Evolutionary conservation across 106 monocot genomes (phyloP), one percentile per base, ranked within the genome.

Genomic region (Apostasia ramifera): DNA sequence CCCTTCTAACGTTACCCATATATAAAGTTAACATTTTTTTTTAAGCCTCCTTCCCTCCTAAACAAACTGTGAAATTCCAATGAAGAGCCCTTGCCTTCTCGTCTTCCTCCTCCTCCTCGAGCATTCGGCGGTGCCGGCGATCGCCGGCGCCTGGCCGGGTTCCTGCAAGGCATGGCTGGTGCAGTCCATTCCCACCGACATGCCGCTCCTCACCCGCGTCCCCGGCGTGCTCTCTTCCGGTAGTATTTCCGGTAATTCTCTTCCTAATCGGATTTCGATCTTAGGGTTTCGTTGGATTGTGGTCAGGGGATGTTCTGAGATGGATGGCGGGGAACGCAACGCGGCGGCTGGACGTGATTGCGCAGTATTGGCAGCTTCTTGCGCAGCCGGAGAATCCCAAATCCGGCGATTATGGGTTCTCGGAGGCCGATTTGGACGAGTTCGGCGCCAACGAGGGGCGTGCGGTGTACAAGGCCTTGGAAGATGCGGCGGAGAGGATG

Each of bases 241-340:
- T 95, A 79, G 38, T 2, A 14, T n/a, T 59, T 15, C 15, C n/a
- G 39, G 50, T 15, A 54, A 4, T 52, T 70, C 8, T 51, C 15
- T 60, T 57, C 7, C 40, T 11, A 40, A 53, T 41, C 40, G 44
- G 9, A 15, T 3, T 55, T 67, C 15, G 40, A 6, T 0, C 12
- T 42, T 74, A 26, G 15, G 39, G 53, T 54, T 57, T n/a, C 5
- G 4, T 40, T 73, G 15, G 41, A 12, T 10, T 40, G 9, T 13
- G 4, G 1, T 11, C 70, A 95, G 94, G 78, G 44, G 91, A 95
- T 2, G 91, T 91, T 72, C 58, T 95, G 5, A 52, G 65, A 59
- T 95, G 95, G 91, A 51, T 95, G 76, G 91, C 95, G 8, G 91
- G 91, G 67, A 95, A 95, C 55, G 68, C 95, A 2, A 91, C 86